phyloP scores from a whole-genome alignment of 768 basidiomycete genomes.

The Mrakia gelida region DNA sequence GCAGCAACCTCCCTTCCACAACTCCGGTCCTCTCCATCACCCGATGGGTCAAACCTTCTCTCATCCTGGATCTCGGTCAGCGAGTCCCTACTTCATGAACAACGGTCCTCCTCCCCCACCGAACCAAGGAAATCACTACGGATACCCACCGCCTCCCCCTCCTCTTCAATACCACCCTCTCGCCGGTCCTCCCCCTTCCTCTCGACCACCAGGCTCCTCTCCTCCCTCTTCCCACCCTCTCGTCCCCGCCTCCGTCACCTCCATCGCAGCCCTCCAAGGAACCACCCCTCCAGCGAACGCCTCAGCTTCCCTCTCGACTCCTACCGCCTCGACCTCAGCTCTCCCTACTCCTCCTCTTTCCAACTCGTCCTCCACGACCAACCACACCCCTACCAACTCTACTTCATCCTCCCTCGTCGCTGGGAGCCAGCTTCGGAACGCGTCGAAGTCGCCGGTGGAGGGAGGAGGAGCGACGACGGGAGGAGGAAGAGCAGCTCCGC shows the following conservation, averaged over 20 bases:
- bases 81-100: slow-evolving; percentile 20
- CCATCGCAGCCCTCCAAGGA: not conserved
- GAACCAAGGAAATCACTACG: slow-evolving; percentile 23
- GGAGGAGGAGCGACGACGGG: not conserved
- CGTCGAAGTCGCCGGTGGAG: slow-evolving; percentile 3
- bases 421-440: not conserved
- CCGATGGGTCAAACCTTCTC: slow-evolving; percentile 25
- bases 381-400: not conserved
- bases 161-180: not conserved
- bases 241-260: not conserved
- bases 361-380: not conserved
- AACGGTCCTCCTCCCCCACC: slow-evolving; percentile 30
- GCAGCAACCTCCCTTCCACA: not conserved
- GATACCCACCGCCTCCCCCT: not conserved
- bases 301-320: not conserved
- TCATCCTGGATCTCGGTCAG: slow-evolving; percentile 25
- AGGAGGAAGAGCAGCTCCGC: slow-evolving; percentile 4
- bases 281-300: slow-evolving; percentile 3
- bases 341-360: slow-evolving; percentile 8
- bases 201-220: not conserved
- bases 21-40: not conserved
- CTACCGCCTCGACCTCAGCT: not conserved
- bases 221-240: not conserved
- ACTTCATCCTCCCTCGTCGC: not conserved
- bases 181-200: not conserved